Evolutionary conservation across 306 rosid species (phyloP), one percentile per base, ranked within the genome.

Genomic region (Medicago ruthenica): DNA sequence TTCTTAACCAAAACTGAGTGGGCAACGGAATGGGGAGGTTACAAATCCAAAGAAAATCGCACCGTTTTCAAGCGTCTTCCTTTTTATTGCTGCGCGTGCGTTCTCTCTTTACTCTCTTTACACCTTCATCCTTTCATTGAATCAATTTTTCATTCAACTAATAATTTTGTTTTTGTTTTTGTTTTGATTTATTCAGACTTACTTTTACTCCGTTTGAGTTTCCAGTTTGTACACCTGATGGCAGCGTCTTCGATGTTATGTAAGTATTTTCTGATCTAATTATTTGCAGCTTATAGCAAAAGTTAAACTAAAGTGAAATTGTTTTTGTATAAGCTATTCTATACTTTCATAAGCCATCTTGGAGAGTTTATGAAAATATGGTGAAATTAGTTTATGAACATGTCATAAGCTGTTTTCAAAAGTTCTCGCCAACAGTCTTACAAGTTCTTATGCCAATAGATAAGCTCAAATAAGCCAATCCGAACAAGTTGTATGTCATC

Each of bases 11-110:
- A 86, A 77, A 95, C 99, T n/a, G 99, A 95, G 83, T 95, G 99
- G 97, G 97, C 97, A 27, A 90, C 97, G 9, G 99, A 95, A 76
- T 95, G 97, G 97, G 99, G 97, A 9, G 97, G 99, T 76, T 95
- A 90, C 75, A 95, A 95, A 81, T 67, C 97, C 85, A 92, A 92
- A 80, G 80, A 88, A 2, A 79, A 34, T 37, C 88, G 91, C 61
- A 83, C 89, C 64, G 80, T 91, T 7, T 95, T 95, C 91, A 95
- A 95, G 75, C 92, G 99, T 44, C 99, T 95, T 75, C 99, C 97
- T 42, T 92, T 87, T 84, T 92, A 92, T 79, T 95, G 97, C 89
- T 95, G 99, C 98, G 80, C 98, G 96, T 91, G 78, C 7, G 67
- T 53, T 42, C 44, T 75, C 51, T 42, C 70, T 45, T 81, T 72